Evolutionary conservation across 2,329 filamentous ascomycete genomes (phyloP), one percentile per base, ranked within the genome.

Genomic region (Beauveria caledonica): DNA sequence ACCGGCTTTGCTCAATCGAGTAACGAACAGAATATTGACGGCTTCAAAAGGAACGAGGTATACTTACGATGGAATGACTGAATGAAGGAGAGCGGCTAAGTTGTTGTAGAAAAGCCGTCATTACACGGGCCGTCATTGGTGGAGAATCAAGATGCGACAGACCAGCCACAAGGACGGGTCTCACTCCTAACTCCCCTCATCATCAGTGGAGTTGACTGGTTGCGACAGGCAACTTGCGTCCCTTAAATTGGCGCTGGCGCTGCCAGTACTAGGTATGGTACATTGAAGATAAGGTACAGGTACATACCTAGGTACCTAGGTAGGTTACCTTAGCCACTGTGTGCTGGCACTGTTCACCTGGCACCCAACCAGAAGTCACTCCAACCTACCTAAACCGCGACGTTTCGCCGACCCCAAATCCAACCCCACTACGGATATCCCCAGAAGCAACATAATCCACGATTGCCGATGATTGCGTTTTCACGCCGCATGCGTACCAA

Each of bases 131-230:
- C 17, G 19, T 45, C 46, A 59, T 59, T 59, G 56, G 56, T 48
- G 56, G 56, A 59, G 25, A 59, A 59, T 59, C 48, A 42, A 33
- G n/a, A 11, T 59, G 56, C 56, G 46, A 15, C 42, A 39, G n/a
- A 36, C 15, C 52, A 55, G 52, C 52, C 52, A 29, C 52, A n/a
- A n/a, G n/a, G n/a, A n/a, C n/a, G n/a, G n/a, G n/a, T n/a, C n/a
- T n/a, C n/a, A n/a, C n/a, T n/a, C n/a, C n/a, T n/a, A n/a, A n/a
- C n/a, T n/a, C n/a, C n/a, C n/a, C n/a, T n/a, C n/a, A n/a, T n/a
- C n/a, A n/a, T n/a, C n/a, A 13, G 45, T 27, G 55, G 33, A 21
- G 21, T 11, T 21, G 19, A 23, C 11, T 21, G 27, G 27, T 54
- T 15, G 13, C 17, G 29, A 39, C 21, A 53, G 50, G 50, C 25